Evolutionary conservation across 129 eudicot genomes (phyloP), one percentile per base, ranked within the genome.

Genomic region (Artemisia tridentata): DNA sequence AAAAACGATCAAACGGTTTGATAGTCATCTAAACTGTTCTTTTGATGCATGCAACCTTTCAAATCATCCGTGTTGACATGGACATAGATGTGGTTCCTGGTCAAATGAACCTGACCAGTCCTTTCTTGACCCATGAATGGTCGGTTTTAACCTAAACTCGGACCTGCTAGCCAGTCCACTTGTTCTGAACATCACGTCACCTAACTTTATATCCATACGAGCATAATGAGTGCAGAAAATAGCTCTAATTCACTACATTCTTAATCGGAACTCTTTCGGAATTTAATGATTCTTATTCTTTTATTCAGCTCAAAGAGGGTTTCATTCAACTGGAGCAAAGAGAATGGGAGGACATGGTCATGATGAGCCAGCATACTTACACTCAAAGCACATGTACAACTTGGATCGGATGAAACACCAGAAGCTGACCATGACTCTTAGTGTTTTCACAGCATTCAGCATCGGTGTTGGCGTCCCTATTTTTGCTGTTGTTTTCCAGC

Each of bases 311-410:
- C 74, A 75, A 64, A 82, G 96, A 82, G 90, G 89, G 63, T 62
- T 89, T 57, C 96, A 84, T 72, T 82, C 93, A 29, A 89, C 86
- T 20, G 85, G 86, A 14, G 80, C 81, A 27, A 89, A 89, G 82
- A 89, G 82, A 65, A 89, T 89, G 96, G 96, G 96, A 74, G 91
- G 92, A 55, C 88, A 80, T 70, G 77, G 85, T 60, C 93, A 81
- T 49, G 92, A 89, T 63, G 90, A 86, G 70, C 86, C 86, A 15
- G 84, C 57, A 34, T 84, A 89, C 81, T 31, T 86, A 48, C 96
- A 89, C 48, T 79, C 92, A 46, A 89, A 89, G 75, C 96, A 86
- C 86, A 51, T 51, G 56, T 51, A 51, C 56, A 51, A 51, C 56
- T 51, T 51, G 56, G 56, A 51, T 19, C 19, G 56, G 17, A 51